Evolutionary conservation across 2,329 filamentous ascomycete species (phyloP), one percentile per base, ranked within the genome.

Genomic region (Diaporthe vexans): DNA sequence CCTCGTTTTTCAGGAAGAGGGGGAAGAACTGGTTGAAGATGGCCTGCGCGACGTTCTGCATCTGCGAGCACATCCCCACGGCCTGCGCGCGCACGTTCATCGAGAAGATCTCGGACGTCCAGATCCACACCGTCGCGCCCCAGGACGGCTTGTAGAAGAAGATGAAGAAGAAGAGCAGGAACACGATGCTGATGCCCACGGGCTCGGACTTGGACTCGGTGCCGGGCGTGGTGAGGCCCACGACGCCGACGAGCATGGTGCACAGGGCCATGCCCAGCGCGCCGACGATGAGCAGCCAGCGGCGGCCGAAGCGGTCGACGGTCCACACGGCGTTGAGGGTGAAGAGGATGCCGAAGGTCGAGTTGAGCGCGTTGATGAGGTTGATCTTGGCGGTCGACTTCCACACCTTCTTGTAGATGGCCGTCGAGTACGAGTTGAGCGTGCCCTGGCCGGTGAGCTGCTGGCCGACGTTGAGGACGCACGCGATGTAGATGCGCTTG

Each of bases 251-350:
- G 74, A 92, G 88, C 73, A 94, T 84, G 91, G 94, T 94, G 84
- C 91, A 94, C 13, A 90, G 75, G 5, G 88, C 91, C 89, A 94
- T 94, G 51, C 92, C 92, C 58, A 91, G 82, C 54, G 89, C 92
- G 78, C 93, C 92, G 48, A 91, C 86, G 73, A 94, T 91, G 78
- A 94, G 88, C 74, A 94, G 85, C 85, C 92, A 91, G 78, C 92
- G 92, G 70, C 92, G 88, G 51, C 92, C 93, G 77, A 92, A 94
- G 67, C 92, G 88, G 81, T 94, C 92, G 46, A 93, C 91, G 6
- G 91, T 93, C 92, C 92, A 94, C 51, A 91, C 89, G 19, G 92
- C 92, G 77, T 94, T 94, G 58, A 94, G 85, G 0, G 92, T 94
- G 83, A 94, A 94, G 29, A 94, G 75, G 76, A 94, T 94, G 73